Conservation (phyloP, 805 yeast genomes). For the Lachancea cidri region DNA sequence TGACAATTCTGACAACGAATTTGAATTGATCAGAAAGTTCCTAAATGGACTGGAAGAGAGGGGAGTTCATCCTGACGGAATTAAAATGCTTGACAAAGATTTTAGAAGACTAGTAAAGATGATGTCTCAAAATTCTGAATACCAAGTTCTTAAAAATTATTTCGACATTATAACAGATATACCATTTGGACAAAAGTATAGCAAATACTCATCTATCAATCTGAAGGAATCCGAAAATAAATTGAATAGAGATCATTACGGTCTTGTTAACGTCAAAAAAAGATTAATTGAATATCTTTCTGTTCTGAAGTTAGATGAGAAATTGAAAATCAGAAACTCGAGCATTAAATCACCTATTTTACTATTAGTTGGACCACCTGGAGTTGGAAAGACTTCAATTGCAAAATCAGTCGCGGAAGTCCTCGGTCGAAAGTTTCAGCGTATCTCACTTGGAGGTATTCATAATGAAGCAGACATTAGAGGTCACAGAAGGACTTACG, state of each 20-base stretch:
- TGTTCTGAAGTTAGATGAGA: conserved; percentile 52
- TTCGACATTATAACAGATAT: conserved; percentile 61
- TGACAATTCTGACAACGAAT: conserved; percentile 33
- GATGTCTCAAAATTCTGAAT: conserved; percentile 52
- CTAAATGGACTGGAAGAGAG: conserved; percentile 22
- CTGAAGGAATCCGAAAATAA: conserved; percentile 47
- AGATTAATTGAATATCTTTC: conserved; percentile 76
- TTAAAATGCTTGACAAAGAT: conserved; percentile 41
- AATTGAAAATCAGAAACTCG: conserved; percentile 8
- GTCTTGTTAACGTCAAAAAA: conserved; percentile 66
- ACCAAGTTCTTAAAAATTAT: conserved; percentile 58
- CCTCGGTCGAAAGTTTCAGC: conserved; percentile 66
- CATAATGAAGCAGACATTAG: conserved; percentile 85
- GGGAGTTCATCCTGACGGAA: conserved; percentile 38
- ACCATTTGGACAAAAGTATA: conserved; percentile 45
- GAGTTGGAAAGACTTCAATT: conserved; percentile 85
- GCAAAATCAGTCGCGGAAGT: conserved; percentile 78
- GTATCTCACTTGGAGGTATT: conserved; percentile 82
- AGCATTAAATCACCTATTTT: conserved; percentile 65
- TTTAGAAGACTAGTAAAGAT: conserved; percentile 50
- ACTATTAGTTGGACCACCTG: conserved; percentile 87
- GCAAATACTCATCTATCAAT: conserved; percentile 35
- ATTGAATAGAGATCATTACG: conserved; percentile 74
- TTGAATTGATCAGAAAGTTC: conserved; percentile 31
- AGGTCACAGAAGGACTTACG: conserved; percentile 87